Conservation (phyloP, 2,329 filamentous ascomycete genomes). For the Fusarium nygamai region DNA sequence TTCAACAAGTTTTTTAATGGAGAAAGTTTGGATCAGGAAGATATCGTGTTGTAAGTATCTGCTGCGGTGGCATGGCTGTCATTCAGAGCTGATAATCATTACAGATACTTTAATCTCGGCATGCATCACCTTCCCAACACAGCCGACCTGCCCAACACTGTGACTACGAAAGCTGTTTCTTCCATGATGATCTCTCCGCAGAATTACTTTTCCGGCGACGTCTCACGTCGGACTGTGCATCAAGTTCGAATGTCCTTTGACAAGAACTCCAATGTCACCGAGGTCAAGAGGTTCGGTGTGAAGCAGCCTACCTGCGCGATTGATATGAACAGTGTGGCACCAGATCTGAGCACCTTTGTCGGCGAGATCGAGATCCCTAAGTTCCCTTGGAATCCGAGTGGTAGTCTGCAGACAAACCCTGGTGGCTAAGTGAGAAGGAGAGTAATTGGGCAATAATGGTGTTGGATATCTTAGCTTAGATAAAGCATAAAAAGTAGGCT, state of each 20-base stretch:
- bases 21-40: conserved; percentile 23
- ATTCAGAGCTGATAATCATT: neutral
- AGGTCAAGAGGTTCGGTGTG: conserved; percentile 19
- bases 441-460: too few relatives aligned
- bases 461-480: too few relatives aligned
- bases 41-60: conserved; percentile 20
- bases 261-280: conserved; percentile 4
- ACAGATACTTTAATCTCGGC: conserved; percentile 26
- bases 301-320: conserved; percentile 23
- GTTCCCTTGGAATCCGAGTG: conserved; percentile 29
- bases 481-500: neutral
- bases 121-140: conserved; percentile 34
- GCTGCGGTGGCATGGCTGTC: rapidly evolving
- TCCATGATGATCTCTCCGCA: conserved; percentile 26
- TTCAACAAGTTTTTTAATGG: conserved; percentile 24
- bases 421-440: conserved; percentile 4
- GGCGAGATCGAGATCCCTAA: conserved; percentile 28
- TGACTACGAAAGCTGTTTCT: conserved; percentile 17
- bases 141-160: conserved; percentile 25
- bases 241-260: conserved; percentile 17
- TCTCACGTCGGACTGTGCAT: conserved; percentile 24
- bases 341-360: conserved; percentile 19
- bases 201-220: conserved; percentile 20
- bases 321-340: conserved; percentile 5
- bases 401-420: conserved; percentile 32